Percentiles rank a stretch among this genome's conserved stretches.
phyloP scores from a whole-genome alignment of 306 rosid species.

The Herpetospermum pedunculosum region DNA sequence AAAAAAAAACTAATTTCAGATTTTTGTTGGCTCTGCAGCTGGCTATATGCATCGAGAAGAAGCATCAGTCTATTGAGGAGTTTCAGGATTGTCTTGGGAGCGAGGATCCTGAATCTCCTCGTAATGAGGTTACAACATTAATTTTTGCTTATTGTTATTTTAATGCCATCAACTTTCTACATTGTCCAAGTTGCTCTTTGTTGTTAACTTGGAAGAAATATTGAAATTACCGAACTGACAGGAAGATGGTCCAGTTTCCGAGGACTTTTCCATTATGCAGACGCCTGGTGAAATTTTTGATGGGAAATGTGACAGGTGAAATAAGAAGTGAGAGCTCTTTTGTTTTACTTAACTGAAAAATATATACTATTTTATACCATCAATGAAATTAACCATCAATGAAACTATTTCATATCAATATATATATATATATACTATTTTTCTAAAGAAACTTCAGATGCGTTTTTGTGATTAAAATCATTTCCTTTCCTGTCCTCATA shows the following conservation, averaged over 20 bases:
- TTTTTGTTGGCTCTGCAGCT: slow-evolving; percentile 42
- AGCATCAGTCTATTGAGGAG: slow-evolving; percentile 53
- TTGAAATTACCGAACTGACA: slow-evolving; percentile 27
- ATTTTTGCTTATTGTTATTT: slow-evolving; percentile 3
- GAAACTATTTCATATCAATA: background rate
- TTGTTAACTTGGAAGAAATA: slow-evolving; percentile 14
- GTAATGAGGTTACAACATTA: slow-evolving; percentile 35
- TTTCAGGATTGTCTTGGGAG: slow-evolving; percentile 88
- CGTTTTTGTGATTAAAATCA: background rate
- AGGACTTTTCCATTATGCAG: slow-evolving; percentile 28
- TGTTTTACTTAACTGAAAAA: slow-evolving; percentile 13
- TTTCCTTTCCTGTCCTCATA: background rate
- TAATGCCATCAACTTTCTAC: slow-evolving; percentile 1
- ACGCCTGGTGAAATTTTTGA: slow-evolving; percentile 39
- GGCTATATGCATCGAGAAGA: slow-evolving; percentile 83
- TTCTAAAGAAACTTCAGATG: background rate
- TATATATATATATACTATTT: background rate
- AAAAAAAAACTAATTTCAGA: slow-evolving; percentile 4
- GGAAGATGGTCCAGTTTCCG: slow-evolving; percentile 49
- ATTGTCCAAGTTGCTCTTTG: background rate
- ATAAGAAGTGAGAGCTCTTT: slow-evolving; percentile 77
- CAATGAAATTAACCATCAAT: background rate
- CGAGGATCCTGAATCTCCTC: slow-evolving; percentile 47
- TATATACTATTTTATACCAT: background rate
- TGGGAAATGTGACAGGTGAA: slow-evolving; percentile 96